These are phyloP conservation scores for Podospora pseudocomata DNA, from an alignment of 495 filamentous ascomycete species.

Conservation along the genomic window DNA sequence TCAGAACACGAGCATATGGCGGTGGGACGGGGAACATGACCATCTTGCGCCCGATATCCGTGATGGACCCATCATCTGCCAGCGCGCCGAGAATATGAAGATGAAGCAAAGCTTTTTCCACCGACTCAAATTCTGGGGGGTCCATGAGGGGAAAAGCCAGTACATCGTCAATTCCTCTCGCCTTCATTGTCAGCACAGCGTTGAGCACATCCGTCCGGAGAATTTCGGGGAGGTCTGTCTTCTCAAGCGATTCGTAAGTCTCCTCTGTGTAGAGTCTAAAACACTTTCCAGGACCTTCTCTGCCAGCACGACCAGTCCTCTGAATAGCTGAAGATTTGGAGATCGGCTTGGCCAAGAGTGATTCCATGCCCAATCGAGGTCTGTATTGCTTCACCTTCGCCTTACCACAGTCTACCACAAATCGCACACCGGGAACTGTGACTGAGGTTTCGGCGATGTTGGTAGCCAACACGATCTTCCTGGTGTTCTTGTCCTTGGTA, in stretches of 20 bases:
- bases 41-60: constrained; percentile 67
- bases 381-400: constrained; percentile 92
- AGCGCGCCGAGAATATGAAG: constrained; percentile 76
- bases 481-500: constrained; percentile 63
- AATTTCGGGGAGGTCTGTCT: constrained; percentile 81
- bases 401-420: constrained; percentile 90
- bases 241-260: constrained; percentile 65
- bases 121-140: constrained; percentile 66
- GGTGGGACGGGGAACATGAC: constrained; percentile 80
- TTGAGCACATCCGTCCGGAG: constrained; percentile 81
- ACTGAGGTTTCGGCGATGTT: constrained; percentile 99
- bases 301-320: constrained; percentile 83
- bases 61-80: constrained; percentile 68
- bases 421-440: constrained; percentile 88
- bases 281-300: constrained; percentile 88
- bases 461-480: constrained; percentile 88
- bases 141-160: constrained; percentile 82
- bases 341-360: constrained; percentile 84
- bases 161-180: constrained; percentile 80
- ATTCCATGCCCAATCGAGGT: constrained; percentile 79
- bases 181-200: constrained; percentile 91
- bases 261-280: constrained; percentile 85
- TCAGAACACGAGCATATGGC: constrained; percentile 71
- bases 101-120: constrained; percentile 81
- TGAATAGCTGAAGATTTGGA: constrained; percentile 93